Conservation (phyloP, 2,329 filamentous ascomycete genomes). For the Fusarium transvaalense region DNA sequence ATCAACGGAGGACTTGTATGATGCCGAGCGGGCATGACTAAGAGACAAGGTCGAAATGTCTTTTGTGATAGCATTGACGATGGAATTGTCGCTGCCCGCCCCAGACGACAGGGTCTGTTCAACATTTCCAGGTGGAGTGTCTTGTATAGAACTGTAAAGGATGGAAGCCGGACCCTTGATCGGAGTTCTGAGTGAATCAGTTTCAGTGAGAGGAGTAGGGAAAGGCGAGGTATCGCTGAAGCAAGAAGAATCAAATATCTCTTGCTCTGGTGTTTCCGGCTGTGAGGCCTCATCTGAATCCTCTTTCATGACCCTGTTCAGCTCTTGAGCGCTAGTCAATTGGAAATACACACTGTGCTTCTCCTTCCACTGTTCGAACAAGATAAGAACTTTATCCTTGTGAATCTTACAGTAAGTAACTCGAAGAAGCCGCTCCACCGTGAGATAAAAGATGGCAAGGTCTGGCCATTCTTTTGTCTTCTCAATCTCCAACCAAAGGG, state of each 20-base stretch:
- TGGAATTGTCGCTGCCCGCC: neutral
- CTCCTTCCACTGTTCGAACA: slow-evolving; percentile 14
- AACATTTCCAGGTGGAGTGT: slow-evolving; percentile 2
- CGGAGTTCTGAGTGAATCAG: neutral
- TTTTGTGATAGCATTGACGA: neutral
- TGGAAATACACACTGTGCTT: neutral
- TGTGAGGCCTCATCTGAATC: slow-evolving; percentile 2
- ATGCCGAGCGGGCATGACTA: too few relatives aligned
- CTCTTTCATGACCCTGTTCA: neutral
- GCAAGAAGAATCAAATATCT: slow-evolving; percentile 15
- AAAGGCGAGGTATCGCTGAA: slow-evolving; percentile 8
- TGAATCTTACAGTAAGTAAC: neutral
- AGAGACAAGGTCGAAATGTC: neutral
- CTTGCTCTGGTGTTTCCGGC: slow-evolving; percentile 11
- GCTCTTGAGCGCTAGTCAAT: neutral
- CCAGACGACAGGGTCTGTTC: neutral
- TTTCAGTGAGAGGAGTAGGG: slow-evolving; percentile 12
- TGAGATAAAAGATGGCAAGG: neutral
- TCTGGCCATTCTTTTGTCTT: neutral
- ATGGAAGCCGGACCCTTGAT: slow-evolving; percentile 6
- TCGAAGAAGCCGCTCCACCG: neutral
- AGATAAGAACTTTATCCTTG: rapidly evolving
- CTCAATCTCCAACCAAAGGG: neutral
- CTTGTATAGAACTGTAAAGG: neutral
- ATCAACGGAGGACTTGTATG: too few relatives aligned